Base-by-base conservation (phyloP, 2,329 filamentous ascomycete genomes). In the Sclerotinia subarctica region DNA sequence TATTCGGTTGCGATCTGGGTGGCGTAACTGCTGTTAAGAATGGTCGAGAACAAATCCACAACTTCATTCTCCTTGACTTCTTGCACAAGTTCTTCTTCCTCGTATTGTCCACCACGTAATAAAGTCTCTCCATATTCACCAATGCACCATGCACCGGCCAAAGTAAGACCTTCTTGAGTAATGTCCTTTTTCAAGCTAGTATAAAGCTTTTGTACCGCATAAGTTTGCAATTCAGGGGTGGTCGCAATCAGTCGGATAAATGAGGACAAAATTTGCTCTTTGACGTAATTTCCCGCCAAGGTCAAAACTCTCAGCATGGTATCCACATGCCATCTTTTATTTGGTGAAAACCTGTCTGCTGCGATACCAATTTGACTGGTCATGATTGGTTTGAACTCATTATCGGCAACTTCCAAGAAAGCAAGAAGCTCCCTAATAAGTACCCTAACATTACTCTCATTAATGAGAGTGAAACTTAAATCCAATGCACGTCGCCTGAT, bases 371-470 rank as follows among this genome's bases (percentile, higher is more conserved):
- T 99, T 77, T 99, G 95, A 65, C 90, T 95, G 1, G 95, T 99
- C 94, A 99, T 97, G 65, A 93, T 92, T 8, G 95, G 92, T 81
- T 99, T 99, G 82, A 99, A 99, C 79, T 99, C 95, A 72, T 96
- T 97, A 76, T 99, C 95, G 66, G 96, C 94, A 64, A 97, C 93
- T 79, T 99, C 95, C 68, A 99, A 81, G 84, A 99, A 99, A 8
- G 95, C 93, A 54, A 99, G 84, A 52, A 99, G 83, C 78, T 99
- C 96, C 71, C 96, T 85, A 69, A 99, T 95, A 51, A 99, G 85
- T 5, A 98, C 92, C 51, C 95, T 89, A 47, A 99, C 93, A 75
- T 99, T 99, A 79, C 90, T 88, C 78, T 98, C 95, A 78, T 99
- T 98, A 80, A 99, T 97, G 64, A 99, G 83, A 5, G 96, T 99